Evolutionary conservation across 495 filamentous ascomycete genomes (phyloP), one percentile per base, ranked within the genome.

Genomic region (Filosporella fistucella): DNA sequence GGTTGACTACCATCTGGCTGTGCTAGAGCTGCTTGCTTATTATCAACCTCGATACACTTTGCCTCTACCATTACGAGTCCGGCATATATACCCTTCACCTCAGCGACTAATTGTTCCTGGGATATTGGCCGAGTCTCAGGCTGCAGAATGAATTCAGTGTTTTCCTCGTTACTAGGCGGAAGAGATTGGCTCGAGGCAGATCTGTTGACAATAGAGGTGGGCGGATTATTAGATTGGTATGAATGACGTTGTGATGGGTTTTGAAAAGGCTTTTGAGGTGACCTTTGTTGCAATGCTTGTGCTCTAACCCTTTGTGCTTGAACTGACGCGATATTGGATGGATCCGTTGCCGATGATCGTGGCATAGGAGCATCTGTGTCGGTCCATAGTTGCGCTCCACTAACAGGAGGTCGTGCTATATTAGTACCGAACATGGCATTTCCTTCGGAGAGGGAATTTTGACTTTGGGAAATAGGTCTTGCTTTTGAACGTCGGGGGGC

Each of bases 41-140:
- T 70, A 60, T 83, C 77, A 10, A 86, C 76, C 24, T 88, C 80
- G 6, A 86, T 82, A 54, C 85, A 89, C 57, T 88, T 89, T 29
- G 77, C 77, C 60, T 94, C 89, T 0, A 89, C 85, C 79, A 87
- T 85, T 2, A 85, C 77, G 1, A 94, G 66, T 0, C 84, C 86
- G 0, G 77, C 76, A 64, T 91, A 91, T 21, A 91, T 94, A 0
- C 69, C 78, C 52, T 87, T 85, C 7, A 85, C 79, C 55, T 90
- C 81, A 2, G 71, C 68, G 14, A 81, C 75, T 2, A 91, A 69
- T 59, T 90, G 81, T 11, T 88, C 85, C 52, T 88, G 79, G n/a
- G 80, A 82, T 16, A 90, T 88, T 7, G 81, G 73, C 33, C 81
- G 64, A 11, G 82, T 84, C 41, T 84, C 77, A 11, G 75, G 79